A percentile compares a stretch with the other conserved stretches of the same genome.
These are phyloP conservation scores for Podosphaera fusca DNA, from an alignment of 2,329 filamentous ascomycete genomes.

Conservation along the genomic window DNA sequence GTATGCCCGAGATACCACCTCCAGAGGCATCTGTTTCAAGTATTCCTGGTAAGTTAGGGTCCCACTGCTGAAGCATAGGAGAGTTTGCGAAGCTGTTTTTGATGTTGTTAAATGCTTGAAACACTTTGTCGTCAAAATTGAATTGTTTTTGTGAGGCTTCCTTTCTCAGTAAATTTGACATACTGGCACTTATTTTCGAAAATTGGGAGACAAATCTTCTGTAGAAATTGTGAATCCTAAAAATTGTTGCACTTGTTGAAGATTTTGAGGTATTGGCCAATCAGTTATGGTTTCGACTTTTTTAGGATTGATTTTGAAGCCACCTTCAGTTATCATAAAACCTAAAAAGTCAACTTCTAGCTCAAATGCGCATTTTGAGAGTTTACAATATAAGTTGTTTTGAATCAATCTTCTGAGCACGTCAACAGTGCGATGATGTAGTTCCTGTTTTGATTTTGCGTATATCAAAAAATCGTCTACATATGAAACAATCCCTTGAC, in stretches of 20 bases:
- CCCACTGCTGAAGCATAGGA: neutral
- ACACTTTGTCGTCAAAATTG: neutral
- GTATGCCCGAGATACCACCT: neutral
- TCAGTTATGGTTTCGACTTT: neutral
- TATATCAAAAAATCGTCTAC: neutral
- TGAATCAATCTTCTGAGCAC: neutral
- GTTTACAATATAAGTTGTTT: constrained; percentile 1
- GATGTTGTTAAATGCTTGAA: neutral
- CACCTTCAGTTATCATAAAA: neutral
- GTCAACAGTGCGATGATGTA: neutral
- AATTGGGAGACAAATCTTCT: neutral
- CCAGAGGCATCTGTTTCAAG: constrained; percentile 1
- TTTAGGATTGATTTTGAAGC: neutral
- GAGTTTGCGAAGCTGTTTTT: neutral
- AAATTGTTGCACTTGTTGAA: constrained; percentile 1
- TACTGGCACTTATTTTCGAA: neutral
- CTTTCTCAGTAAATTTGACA: constrained; percentile 1
- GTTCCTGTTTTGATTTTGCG: neutral
- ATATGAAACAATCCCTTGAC: neutral
- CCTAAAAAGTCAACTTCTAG: neutral
- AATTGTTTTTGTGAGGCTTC: neutral
- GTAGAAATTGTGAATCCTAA: constrained; percentile 1
- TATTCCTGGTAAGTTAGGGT: neutral
- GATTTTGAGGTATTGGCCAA: neutral
- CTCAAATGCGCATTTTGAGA: constrained; percentile 1